Evolutionary conservation across 371 early-diverging fungal genomes (phyloP), one percentile per base, ranked within the genome.

Genomic region (Funneliformis caledonium): DNA sequence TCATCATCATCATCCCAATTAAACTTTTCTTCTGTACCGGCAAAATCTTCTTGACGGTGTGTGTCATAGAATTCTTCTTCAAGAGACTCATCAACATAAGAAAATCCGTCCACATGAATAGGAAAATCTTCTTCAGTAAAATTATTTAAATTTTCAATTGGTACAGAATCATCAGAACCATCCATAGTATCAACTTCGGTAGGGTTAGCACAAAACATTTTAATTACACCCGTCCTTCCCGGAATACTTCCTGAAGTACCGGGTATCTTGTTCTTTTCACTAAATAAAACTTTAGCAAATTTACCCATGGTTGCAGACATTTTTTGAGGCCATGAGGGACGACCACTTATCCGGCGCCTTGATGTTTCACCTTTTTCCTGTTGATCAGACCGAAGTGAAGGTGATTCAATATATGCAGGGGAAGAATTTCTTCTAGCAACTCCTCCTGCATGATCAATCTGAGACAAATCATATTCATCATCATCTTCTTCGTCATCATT

Each of bases 11-110:
- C 42, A 42, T 68, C 33, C 69, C 69, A 68, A 42, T 68, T 33
- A 68, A 68, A 70, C 8, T 16, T 16, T 22, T 70, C 22, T 70
- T 70, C 70, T n/a, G 47, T 47, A 43, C 5, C 12, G 2, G 42
- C 70, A 47, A 47, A 70, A 43, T 70, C 70, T 11, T 70, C 70
- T 19, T 8, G 47, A 48, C 45, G n/a, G 9, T 11, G 11, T n/a
- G 26, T 47, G 12, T 70, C 70, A 47, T 47, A 47, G 12, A 47
- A 22, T 70, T 70, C 70, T 47, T 70, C 70, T 12, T 70, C 70
- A 45, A 70, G 12, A 7, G 70, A 70, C 22, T 70, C 70, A 70
- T 70, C 47, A 4, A 69, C 45, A n/a, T 69, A 69, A 69, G 70
- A 69, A 69, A 69, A 69, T 43, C 70, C 70, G 10, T 70, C 70